Evolutionary conservation across 768 basidiomycete species (phyloP).

Genomic region (Galerina sulciceps): DNA sequence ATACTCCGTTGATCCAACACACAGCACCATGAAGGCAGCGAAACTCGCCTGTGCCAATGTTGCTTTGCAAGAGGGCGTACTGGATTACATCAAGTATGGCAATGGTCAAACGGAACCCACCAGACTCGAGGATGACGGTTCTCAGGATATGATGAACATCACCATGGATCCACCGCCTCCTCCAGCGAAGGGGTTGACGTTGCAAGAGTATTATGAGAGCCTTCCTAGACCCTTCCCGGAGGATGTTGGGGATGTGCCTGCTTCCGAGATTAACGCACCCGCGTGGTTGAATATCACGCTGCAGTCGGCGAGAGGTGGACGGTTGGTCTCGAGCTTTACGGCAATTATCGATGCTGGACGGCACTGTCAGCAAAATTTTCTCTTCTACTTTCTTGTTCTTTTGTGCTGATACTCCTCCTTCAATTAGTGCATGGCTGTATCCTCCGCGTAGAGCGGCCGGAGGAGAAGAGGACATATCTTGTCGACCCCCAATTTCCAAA

Average conservation of each 20-base stretch:
- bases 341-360: slow-evolving; percentile 42
- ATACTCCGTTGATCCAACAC: slow-evolving; percentile 53
- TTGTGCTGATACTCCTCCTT: background rate
- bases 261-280: slow-evolving; percentile 56
- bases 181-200: slow-evolving; percentile 32
- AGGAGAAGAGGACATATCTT: slow-evolving; percentile 57
- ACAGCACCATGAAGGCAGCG: slow-evolving; percentile 46
- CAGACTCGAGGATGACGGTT: slow-evolving; percentile 18
- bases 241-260: slow-evolving; percentile 46
- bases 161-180: slow-evolving; percentile 8
- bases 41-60: slow-evolving; percentile 55
- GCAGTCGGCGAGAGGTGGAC: slow-evolving; percentile 56
- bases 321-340: slow-evolving; percentile 44
- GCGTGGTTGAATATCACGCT: slow-evolving; percentile 55
- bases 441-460: slow-evolving; percentile 58
- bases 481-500: slow-evolving; percentile 67
- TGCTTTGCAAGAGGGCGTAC: slow-evolving; percentile 56
- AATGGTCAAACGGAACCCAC: slow-evolving; percentile 52
- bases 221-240: slow-evolving; percentile 71
- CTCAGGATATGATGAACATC: slow-evolving; percentile 11
- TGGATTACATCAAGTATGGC: slow-evolving; percentile 62
- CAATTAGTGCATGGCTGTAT: slow-evolving; percentile 63
- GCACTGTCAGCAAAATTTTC: slow-evolving; percentile 44
- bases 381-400: background rate
- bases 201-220: slow-evolving; percentile 66